phyloP scores from a whole-genome alignment of 2,329 filamentous ascomycete species.

The Aspergillus cejpii region DNA sequence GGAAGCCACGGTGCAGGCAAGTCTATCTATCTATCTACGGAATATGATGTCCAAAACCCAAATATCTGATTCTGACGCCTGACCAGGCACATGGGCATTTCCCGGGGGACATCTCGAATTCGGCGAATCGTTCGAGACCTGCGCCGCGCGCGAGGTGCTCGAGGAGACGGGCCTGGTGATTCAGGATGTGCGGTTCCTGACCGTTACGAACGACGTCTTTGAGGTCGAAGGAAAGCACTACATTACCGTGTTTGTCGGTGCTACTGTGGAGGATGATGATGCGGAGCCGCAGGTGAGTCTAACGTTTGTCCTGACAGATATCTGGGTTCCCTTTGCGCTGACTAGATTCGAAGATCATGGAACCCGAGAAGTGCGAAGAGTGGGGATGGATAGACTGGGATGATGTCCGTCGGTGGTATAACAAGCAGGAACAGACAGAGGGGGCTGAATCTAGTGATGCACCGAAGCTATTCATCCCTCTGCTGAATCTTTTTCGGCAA shows the following conservation, averaged over 20 bases:
- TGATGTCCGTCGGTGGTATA: constrained; percentile 27
- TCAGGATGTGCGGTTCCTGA: constrained; percentile 48
- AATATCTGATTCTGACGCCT: neutral
- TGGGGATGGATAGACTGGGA: constrained; percentile 52
- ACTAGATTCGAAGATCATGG: constrained; percentile 23
- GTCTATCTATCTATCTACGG: neutral
- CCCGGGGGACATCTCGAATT: constrained; percentile 72
- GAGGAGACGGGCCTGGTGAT: constrained; percentile 65
- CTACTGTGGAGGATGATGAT: constrained; percentile 43
- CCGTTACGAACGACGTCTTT: constrained; percentile 63
- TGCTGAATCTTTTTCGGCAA: constrained; percentile 43
- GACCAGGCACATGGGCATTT: constrained; percentile 56
- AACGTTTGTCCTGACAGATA: neutral
- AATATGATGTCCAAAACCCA: no score
- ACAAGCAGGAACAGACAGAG: constrained; percentile 16
- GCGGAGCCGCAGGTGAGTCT: constrained; percentile 51
- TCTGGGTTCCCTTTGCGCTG: neutral
- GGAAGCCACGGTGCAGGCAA: constrained; percentile 45
- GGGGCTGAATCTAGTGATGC: constrained; percentile 2
- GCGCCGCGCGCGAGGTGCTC: constrained; percentile 59
- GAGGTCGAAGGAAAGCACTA: constrained; percentile 59
- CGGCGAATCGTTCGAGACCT: constrained; percentile 56
- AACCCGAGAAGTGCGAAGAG: constrained; percentile 50
- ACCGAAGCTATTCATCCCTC: constrained; percentile 42
- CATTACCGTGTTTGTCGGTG: constrained; percentile 63